phyloP scores from a whole-genome alignment of 2,329 filamentous ascomycete species.

The Clonostachys byssicola region DNA sequence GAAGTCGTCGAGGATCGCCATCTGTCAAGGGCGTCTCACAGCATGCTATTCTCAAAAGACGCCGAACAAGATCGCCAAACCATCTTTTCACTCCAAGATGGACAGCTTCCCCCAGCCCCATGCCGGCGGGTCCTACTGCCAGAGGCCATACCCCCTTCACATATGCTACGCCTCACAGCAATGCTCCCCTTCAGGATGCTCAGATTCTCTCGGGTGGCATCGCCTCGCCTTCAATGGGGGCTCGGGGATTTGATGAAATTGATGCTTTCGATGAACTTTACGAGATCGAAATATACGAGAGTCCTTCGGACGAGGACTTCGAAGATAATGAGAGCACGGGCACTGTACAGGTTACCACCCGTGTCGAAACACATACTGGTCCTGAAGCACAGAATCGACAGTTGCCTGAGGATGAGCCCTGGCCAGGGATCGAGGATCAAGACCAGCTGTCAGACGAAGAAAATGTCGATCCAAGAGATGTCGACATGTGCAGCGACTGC shows the following conservation, averaged over 20 bases:
- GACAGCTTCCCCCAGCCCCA: slow-evolving; percentile 43
- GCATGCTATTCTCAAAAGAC: slow-evolving; percentile 35
- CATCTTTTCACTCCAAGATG: slow-evolving; percentile 51
- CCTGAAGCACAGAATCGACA: slow-evolving; percentile 19
- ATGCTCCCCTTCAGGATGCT: slow-evolving; percentile 42
- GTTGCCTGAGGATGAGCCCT: slow-evolving; percentile 49
- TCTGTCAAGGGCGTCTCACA: slow-evolving; percentile 14
- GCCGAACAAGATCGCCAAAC: slow-evolving; percentile 54
- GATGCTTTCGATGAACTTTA: slow-evolving; percentile 23
- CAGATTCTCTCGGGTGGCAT: slow-evolving; percentile 21
- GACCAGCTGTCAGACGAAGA: slow-evolving; percentile 39
- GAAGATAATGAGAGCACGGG: slow-evolving; percentile 15
- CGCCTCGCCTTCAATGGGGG: slow-evolving; percentile 14
- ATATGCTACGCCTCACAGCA: slow-evolving; percentile 75
- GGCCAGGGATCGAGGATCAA: slow-evolving; percentile 51
- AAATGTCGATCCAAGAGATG: slow-evolving; percentile 39
- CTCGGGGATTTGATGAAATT: slow-evolving; percentile 28
- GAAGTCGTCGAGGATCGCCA: slow-evolving; percentile 24
- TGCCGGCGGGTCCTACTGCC: slow-evolving; percentile 25
- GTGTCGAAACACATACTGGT: slow-evolving; percentile 15
- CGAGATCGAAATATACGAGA: slow-evolving; percentile 28
- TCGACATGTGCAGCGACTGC: slow-evolving; percentile 22
- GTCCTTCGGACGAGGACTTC: slow-evolving; percentile 24
- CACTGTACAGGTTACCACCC: slow-evolving; percentile 11
- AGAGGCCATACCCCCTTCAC: slow-evolving; percentile 49